Base-by-base conservation (phyloP, 2,329 filamentous ascomycete species). In the Cadophora malorum region DNA sequence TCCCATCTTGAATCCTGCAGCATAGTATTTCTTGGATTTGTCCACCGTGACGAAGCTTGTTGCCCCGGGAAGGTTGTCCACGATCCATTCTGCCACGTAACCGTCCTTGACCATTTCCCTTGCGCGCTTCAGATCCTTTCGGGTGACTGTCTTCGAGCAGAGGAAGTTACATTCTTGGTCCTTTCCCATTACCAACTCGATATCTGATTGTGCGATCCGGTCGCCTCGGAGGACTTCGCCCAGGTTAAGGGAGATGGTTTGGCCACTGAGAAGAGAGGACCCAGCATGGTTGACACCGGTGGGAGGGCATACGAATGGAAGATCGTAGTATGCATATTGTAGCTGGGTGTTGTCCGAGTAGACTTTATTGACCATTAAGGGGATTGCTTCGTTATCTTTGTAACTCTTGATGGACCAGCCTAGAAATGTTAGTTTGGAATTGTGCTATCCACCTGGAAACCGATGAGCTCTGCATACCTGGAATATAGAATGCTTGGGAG, bases 11-110 rank as follows among this genome's bases (percentile, higher is more conserved):
- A 97, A 97, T 1, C 94, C 94, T 1, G 93, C 89, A 14, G 93
- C 91, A 78, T 97, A 97, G 82, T 97, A 96, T 79, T 94, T 96
- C 75, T 88, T 86, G 58, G 86, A 89, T 81, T 93, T 93, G 79
- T 96, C 93, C 45, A 92, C 90, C 0, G 92, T 95, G 33, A 96
- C 91, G 76, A 96, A 96, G 78, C 90, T 94, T 9, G 93, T 96
- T 45, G 93, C 93, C 7, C 93, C 93, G 1, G 94, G 93, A 10
- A 97, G 84, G 75, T 97, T 97, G 79, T 97, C 93, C 71, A 96
- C 91, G 73, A 97, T 96, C 94, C 93, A 97, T 79, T 97, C 93
- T 1, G 90, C 90, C n/a, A 96, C 89, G 78, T 96, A 96, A 45
- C 91, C 92, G 64, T 94, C 87, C 69, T 86, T 86, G 49, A 97